Base-by-base conservation (phyloP, 1,139 yeast genomes). In the Eremothecium gossypii region DNA sequence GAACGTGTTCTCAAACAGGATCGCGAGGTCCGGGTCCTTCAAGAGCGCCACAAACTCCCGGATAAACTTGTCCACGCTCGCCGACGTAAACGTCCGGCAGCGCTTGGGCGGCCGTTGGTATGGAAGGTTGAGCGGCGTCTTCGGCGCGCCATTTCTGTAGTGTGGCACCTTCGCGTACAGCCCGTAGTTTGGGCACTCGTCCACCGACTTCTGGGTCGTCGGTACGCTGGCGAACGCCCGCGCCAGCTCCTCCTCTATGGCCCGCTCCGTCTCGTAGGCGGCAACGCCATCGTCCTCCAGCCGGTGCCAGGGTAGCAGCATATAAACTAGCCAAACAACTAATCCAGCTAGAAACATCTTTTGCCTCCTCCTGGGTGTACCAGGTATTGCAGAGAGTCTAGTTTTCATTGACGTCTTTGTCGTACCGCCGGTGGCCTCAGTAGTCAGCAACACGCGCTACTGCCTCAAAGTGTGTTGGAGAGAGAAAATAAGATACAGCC, bases 1-100 rank as follows among this genome's bases (percentile, higher is more conserved):
- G 46, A 86, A 72, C 43, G 93, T 74, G 57, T 86, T 86, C 55
- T 85, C 95, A 51, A 86, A 73, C 46, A 86, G 63, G 41, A 93
- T 66, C 2, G 83, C 84, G 41, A 86, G 64, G 58, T 86, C 95
- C 0, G 72, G 73, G 54, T 80, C 79, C 31, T 61, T 59, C 14
- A 83, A 67, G 51, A 72, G 71, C 2, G 40, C 33, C 41, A 65
- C 73, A 58, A 84, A 67, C 43, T 77, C 80, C 1, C 52, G 58
- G 26, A 86, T 75, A 33, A 79, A 66, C n/a, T 56, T 51, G 46
- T 86, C 96, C 4, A 86, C 82, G 0, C 76, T 75, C 0, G 57
- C 55, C 0, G 91, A 80, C 1, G 49, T 52, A 57, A 84, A 86
- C 0, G 95, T 86, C 10, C 96, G 73, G 57, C 96, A 87, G 38